Percentiles rank a stretch among this genome's conserved stretches.
phyloP scores from a whole-genome alignment of 176 grass and related monocot genomes.

The Lolium perenne region DNA sequence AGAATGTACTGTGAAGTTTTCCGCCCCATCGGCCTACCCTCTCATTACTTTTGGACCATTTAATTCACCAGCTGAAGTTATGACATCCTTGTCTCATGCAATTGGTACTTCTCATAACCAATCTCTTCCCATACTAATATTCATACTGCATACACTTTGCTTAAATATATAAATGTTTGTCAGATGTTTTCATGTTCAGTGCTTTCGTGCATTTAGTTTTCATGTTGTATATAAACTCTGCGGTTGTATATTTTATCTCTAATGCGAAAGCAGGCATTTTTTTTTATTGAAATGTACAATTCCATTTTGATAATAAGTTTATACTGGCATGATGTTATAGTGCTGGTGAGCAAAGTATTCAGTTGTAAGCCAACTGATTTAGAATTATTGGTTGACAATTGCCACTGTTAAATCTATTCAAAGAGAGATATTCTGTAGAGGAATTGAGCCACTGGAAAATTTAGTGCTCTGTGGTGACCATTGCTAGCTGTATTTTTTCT shows the following conservation, averaged over 20 bases:
- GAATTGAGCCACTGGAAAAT: background rate
- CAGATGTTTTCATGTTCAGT: conserved; percentile 21
- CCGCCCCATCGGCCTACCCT: conserved; percentile 63
- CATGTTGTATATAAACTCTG: conserved; percentile 10
- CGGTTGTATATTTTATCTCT: background rate
- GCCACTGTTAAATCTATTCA: background rate
- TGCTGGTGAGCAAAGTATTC: background rate
- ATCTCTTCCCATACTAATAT: conserved; percentile 1
- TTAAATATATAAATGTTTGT: conserved; percentile 8
- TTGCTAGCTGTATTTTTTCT: background rate
- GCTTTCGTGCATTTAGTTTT: background rate
- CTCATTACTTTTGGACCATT: conserved; percentile 87
- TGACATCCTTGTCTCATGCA: conserved; percentile 74
- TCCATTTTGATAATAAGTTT: conserved; percentile 33
- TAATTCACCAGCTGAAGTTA: conserved; percentile 73
- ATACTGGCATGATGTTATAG: background rate
- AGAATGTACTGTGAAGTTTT: conserved; percentile 68
- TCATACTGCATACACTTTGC: background rate
- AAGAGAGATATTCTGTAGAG: background rate
- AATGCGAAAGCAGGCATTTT: background rate
- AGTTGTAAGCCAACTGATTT: background rate
- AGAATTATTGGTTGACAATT: background rate
- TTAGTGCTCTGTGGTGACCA: background rate
- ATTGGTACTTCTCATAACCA: conserved; percentile 64
- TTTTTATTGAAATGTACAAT: conserved; percentile 8